Evolutionary conservation across 345 rosid species (phyloP).

Genomic region (Lepidium aucheri): DNA sequence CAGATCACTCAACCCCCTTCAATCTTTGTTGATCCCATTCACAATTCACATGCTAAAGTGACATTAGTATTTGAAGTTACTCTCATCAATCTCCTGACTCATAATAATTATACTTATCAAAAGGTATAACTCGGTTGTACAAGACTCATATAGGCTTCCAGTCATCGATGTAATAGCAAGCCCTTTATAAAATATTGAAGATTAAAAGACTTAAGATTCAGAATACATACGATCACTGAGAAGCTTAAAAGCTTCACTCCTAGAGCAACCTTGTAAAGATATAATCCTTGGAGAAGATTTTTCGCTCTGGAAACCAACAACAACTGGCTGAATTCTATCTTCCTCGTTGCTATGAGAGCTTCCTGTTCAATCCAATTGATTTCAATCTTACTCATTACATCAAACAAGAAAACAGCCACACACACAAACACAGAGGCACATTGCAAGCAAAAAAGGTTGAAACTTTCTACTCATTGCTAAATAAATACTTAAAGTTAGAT

Average conservation of each 20-base stretch:
- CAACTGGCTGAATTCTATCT: slow-evolving; percentile 42
- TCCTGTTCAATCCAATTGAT: slow-evolving; percentile 37
- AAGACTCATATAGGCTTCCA: neutral
- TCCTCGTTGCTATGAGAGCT: slow-evolving; percentile 40
- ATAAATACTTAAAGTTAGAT: neutral
- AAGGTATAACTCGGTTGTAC: neutral
- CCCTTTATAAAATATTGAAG: neutral
- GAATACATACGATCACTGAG: slow-evolving; percentile 55
- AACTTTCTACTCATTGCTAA: neutral
- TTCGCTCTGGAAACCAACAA: slow-evolving; percentile 22
- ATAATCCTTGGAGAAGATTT: slow-evolving; percentile 32
- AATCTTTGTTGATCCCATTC: neutral
- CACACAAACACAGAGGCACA: neutral
- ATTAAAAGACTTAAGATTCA: neutral
- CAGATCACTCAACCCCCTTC: neutral
- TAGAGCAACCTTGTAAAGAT: slow-evolving; percentile 46
- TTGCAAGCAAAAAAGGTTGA: neutral
- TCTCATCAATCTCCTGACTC: neutral
- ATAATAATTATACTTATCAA: neutral
- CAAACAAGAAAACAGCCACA: neutral
- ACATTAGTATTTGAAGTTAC: neutral
- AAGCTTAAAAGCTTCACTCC: slow-evolving; percentile 57
- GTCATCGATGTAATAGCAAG: neutral
- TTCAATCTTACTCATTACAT: slow-evolving; percentile 26
- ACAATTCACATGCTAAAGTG: neutral